Evolutionary conservation across 805 yeast genomes (phyloP).

Genomic region (Candida vartiovaarae): DNA sequence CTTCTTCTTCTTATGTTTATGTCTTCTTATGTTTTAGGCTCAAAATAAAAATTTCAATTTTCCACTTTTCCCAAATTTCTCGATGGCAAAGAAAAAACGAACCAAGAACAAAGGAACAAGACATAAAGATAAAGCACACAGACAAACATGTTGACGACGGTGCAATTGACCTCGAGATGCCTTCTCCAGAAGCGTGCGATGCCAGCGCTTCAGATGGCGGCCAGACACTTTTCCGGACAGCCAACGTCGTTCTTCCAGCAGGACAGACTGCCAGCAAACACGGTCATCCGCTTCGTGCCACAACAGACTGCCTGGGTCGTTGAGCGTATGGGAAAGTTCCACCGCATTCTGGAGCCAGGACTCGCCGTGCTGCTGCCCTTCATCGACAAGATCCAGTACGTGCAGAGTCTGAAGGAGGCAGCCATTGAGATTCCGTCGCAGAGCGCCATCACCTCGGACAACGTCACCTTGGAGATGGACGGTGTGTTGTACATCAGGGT

Average conservation of each 20-base stretch:
- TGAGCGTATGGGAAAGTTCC: conserved; percentile 85
- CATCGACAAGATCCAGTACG: conserved; percentile 70
- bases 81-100: neutral
- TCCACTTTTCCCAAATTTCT: neutral
- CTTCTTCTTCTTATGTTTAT: too few relatives aligned
- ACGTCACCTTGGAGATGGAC: conserved; percentile 77
- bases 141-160: neutral
- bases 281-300: conserved; percentile 72
- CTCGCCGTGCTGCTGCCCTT: conserved; percentile 67
- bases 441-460: conserved; percentile 80
- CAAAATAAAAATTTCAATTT: too few relatives aligned
- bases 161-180: too few relatives aligned
- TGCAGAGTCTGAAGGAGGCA: conserved; percentile 72
- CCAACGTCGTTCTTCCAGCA: conserved; percentile 54
- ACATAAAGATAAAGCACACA: too few relatives aligned
- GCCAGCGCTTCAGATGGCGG: too few relatives aligned
- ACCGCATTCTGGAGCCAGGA: conserved; percentile 65
- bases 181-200: too few relatives aligned
- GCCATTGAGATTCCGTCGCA: conserved; percentile 85
- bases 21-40: too few relatives aligned
- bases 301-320: conserved; percentile 90
- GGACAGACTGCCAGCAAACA: conserved; percentile 64
- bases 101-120: neutral
- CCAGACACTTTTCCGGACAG: neutral
- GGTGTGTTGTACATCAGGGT: conserved; percentile 77